These are phyloP conservation scores for Alternaria longipes DNA, from an alignment of 2,329 filamentous ascomycete genomes.

Conservation along the genomic window DNA sequence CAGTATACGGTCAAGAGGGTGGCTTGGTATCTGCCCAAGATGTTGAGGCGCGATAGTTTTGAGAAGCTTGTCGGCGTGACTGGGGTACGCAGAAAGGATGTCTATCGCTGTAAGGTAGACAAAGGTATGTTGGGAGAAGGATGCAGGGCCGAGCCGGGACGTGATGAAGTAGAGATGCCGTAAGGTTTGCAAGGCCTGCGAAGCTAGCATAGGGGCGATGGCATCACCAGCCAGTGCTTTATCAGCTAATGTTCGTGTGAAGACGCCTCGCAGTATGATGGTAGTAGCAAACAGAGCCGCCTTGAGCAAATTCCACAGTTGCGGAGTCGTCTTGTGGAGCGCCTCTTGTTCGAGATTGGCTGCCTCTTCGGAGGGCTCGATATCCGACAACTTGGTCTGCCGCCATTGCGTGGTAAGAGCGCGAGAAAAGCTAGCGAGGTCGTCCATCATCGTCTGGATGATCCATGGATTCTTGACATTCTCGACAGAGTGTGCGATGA, in stretches of 20 bases:
- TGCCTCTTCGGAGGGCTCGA: conserved; percentile 74
- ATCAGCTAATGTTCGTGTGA: conserved; percentile 71
- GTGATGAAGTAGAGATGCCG: conserved; percentile 85
- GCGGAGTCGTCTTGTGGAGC: conserved; percentile 70
- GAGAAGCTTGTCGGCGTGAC: conserved; percentile 72
- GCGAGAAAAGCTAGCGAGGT: conserved; percentile 72
- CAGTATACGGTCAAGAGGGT: conserved; percentile 75
- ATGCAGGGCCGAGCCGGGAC: conserved; percentile 73
- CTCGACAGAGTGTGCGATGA: conserved; percentile 71
- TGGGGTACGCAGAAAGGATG: conserved; percentile 75
- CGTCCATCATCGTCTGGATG: conserved; percentile 66
- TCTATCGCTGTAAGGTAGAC: conserved; percentile 85
- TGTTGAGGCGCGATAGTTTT: conserved; percentile 67
- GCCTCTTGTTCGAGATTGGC: conserved; percentile 72
- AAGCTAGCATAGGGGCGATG: conserved; percentile 72
- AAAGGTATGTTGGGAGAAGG: conserved; percentile 86
- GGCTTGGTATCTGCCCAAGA: conserved; percentile 65
- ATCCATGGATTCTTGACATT: conserved; percentile 62
- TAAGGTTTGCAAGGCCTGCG: conserved; percentile 76
- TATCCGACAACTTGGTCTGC: conserved; percentile 74
- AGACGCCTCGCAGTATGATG: conserved; percentile 76
- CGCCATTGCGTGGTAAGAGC: conserved; percentile 77
- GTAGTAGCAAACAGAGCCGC: conserved; percentile 79
- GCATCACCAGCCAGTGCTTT: conserved; percentile 61
- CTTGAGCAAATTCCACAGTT: conserved; percentile 78